These are phyloP conservation scores for Podospora appendiculata DNA, from an alignment of 495 filamentous ascomycete genomes.

Conservation along the genomic window DNA sequence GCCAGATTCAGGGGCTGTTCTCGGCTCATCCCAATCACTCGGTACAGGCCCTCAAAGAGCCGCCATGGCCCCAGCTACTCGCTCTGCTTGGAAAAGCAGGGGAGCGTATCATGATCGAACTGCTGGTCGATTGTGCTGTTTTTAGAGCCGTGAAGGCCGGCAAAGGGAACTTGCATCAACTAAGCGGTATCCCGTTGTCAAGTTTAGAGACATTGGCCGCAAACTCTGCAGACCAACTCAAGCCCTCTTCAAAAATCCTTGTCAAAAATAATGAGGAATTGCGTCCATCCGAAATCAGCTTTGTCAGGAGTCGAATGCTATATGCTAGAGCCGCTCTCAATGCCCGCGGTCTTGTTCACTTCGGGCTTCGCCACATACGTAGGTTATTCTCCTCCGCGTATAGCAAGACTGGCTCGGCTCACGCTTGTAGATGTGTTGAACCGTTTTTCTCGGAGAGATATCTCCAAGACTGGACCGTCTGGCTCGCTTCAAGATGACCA, in stretches of 20 bases:
- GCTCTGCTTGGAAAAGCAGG: slow-evolving; percentile 66
- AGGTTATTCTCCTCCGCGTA: slow-evolving; percentile 28
- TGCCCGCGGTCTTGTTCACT: slow-evolving; percentile 54
- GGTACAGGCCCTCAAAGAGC: slow-evolving; percentile 58
- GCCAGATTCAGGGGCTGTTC: slow-evolving; percentile 42
- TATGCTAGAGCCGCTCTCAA: slow-evolving; percentile 70
- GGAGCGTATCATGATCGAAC: slow-evolving; percentile 71
- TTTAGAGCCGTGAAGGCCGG: slow-evolving; percentile 57
- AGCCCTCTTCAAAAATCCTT: slow-evolving; percentile 9
- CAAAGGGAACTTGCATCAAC: slow-evolving; percentile 60
- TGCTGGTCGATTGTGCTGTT: slow-evolving; percentile 72
- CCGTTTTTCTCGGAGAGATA: slow-evolving; percentile 46
- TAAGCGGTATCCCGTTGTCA: slow-evolving; percentile 56
- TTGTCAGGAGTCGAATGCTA: slow-evolving; percentile 79
- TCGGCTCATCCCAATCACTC: slow-evolving; percentile 58
- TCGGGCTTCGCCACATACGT: slow-evolving; percentile 79
- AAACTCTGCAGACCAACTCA: slow-evolving; percentile 7
- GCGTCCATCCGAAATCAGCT: slow-evolving; percentile 55
- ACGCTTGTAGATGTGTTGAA: slow-evolving; percentile 68
- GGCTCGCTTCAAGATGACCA: slow-evolving; percentile 26
- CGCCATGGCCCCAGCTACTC: slow-evolving; percentile 66
- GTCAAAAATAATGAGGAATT: slow-evolving; percentile 4
- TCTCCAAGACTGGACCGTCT: slow-evolving; percentile 1
- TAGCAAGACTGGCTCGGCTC: neutral
- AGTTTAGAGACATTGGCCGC: slow-evolving; percentile 23